phyloP scores from a whole-genome alignment of 148 eudicot genomes.

The Rhododendron vialii region DNA sequence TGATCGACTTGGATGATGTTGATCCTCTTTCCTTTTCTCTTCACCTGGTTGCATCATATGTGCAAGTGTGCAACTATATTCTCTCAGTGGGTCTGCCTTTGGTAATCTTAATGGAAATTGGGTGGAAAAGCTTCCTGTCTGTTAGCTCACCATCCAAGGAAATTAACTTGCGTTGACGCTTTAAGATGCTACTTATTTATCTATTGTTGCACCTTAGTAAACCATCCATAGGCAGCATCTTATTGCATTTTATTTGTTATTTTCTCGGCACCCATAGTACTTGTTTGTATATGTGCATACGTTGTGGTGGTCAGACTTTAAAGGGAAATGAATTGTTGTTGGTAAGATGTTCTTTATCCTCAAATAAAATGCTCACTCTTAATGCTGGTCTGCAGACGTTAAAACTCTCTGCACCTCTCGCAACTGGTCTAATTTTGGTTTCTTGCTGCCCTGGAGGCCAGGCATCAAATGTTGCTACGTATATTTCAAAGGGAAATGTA shows the following conservation, averaged over 20 bases:
- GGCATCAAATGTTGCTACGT: slow-evolving; percentile 98
- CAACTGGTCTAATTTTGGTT: slow-evolving; percentile 96
- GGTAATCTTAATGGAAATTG: background rate
- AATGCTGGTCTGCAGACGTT: slow-evolving; percentile 47
- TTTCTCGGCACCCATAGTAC: background rate
- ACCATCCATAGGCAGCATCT: background rate
- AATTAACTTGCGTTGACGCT: background rate
- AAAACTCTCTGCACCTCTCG: slow-evolving; percentile 95
- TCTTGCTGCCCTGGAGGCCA: slow-evolving; percentile 99
- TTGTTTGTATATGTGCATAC: background rate
- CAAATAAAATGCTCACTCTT: slow-evolving; percentile 11
- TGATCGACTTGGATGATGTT: background rate
- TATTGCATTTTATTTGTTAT: background rate
- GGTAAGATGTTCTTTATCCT: background rate
- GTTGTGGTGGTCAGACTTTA: background rate
- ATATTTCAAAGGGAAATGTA: slow-evolving; percentile 96
- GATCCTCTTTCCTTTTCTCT: background rate
- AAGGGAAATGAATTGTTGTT: slow-evolving; percentile 6
- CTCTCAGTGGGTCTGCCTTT: background rate
- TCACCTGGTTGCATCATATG: background rate
- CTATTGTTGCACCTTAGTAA: background rate
- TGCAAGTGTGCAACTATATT: background rate
- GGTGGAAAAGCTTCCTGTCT: slow-evolving; percentile 3
- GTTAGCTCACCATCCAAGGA: background rate
- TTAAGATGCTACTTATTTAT: background rate